Conservation (phyloP, 2,329 filamentous ascomycete genomes). For the Paecilomyces formosus region DNA sequence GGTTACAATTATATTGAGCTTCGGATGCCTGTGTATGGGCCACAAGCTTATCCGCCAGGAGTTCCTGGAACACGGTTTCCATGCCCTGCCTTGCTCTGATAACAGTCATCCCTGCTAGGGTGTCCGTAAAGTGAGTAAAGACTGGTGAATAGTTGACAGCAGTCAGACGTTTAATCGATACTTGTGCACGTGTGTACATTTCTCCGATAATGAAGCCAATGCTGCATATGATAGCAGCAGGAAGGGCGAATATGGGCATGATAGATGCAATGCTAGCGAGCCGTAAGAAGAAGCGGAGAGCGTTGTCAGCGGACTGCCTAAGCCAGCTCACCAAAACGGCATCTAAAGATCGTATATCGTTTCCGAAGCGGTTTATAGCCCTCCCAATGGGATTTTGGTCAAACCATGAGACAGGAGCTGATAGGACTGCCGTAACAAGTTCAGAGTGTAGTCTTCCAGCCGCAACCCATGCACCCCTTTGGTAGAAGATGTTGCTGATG, state of each 20-base stretch:
- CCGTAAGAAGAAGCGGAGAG: conserved; percentile 39
- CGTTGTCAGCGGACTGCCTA: conserved; percentile 27
- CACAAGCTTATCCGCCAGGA: conserved; percentile 46
- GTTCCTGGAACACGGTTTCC: conserved; percentile 40
- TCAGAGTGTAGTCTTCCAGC: conserved; percentile 46
- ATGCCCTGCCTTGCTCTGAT: conserved; percentile 47
- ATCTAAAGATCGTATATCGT: conserved; percentile 52
- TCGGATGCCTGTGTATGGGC: conserved; percentile 42
- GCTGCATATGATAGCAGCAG: conserved; percentile 39
- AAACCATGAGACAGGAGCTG: conserved; percentile 51
- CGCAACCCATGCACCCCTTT: conserved; percentile 51
- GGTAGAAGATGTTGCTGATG: conserved; percentile 34
- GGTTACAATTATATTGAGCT: conserved; percentile 49
- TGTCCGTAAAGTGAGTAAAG: conserved; percentile 51
- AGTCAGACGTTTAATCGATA: conserved; percentile 40
- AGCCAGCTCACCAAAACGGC: conserved; percentile 39
- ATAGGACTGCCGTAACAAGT: conserved; percentile 47
- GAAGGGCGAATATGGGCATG: conserved; percentile 46
- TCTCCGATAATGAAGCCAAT: conserved; percentile 43
- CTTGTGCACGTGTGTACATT: conserved; percentile 45
- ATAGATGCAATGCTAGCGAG: conserved; percentile 44
- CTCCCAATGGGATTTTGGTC: conserved; percentile 48
- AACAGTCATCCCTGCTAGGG: conserved; percentile 43
- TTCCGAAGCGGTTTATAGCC: conserved; percentile 41
- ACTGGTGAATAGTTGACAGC: conserved; percentile 47